These are phyloP conservation scores for Pestalotiopsis fici DNA, from an alignment of 2,329 filamentous ascomycete species.

Conservation along the genomic window DNA sequence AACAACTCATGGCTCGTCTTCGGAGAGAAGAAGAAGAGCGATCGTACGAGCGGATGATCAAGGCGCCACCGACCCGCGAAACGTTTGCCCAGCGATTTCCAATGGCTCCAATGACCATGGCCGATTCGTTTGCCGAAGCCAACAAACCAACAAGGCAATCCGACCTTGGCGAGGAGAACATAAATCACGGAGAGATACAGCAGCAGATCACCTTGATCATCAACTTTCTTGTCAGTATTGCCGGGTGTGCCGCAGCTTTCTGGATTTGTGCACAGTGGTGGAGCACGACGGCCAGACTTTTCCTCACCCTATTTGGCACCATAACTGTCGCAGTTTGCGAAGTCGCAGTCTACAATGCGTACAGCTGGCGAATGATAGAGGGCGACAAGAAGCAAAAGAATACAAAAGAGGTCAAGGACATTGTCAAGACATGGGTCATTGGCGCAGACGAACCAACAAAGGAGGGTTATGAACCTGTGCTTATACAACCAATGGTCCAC, in stretches of 20 bases:
- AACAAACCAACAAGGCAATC: constrained; percentile 46
- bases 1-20: constrained; percentile 82
- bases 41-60: constrained; percentile 79
- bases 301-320: constrained; percentile 70
- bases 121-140: constrained; percentile 56
- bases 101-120: constrained; percentile 41
- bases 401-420: constrained; percentile 65
- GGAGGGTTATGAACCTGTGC: constrained; percentile 13
- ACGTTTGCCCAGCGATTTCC: constrained; percentile 63
- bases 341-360: constrained; percentile 75
- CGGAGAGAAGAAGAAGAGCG: constrained; percentile 81
- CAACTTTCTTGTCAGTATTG: constrained; percentile 85
- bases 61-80: constrained; percentile 56
- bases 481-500: constrained; percentile 11
- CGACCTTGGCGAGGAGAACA: constrained; percentile 60
- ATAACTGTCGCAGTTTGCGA: constrained; percentile 73
- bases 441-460: constrained; percentile 36
- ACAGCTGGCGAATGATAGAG: constrained; percentile 70
- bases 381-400: constrained; percentile 64
- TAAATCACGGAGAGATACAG: constrained; percentile 73
- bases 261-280: constrained; percentile 80
- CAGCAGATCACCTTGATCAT: constrained; percentile 82
- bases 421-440: constrained; percentile 73
- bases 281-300: constrained; percentile 69
- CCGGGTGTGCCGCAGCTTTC: constrained; percentile 75